Percentiles rank a stretch among this genome's conserved stretches.
Conservation (phyloP, 2,329 filamentous ascomycete genomes). For the Leptosphaerulina australis region DNA sequence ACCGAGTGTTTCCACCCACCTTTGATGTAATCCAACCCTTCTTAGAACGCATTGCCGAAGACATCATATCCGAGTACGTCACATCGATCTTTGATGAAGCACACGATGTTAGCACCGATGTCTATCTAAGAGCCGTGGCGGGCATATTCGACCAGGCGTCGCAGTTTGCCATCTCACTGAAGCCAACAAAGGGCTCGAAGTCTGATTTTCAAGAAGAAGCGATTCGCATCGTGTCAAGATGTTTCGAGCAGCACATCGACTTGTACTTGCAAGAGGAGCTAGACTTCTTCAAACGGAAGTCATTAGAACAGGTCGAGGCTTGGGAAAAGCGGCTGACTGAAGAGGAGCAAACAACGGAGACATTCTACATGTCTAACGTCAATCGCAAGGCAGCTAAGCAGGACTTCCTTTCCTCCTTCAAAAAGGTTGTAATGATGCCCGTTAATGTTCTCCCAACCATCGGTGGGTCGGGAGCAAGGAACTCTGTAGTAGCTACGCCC, state of each 20-base stretch:
- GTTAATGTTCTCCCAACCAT: conserved; percentile 85
- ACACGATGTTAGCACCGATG: conserved; percentile 73
- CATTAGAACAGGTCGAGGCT: conserved; percentile 74
- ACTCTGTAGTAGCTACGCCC: conserved; percentile 34
- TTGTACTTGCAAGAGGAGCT: conserved; percentile 91
- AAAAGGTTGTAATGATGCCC: conserved; percentile 98
- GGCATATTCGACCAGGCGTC: conserved; percentile 86
- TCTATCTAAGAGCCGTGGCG: conserved; percentile 84
- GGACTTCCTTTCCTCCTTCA: conserved; percentile 95
- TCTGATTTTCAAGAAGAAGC: conserved; percentile 68
- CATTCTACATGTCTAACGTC: conserved; percentile 93
- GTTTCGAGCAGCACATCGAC: conserved; percentile 93
- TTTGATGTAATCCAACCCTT: conserved; percentile 76
- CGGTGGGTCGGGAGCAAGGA: conserved; percentile 45
- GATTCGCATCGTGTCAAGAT: conserved; percentile 69
- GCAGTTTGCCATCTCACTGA: conserved; percentile 74
- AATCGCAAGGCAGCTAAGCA: conserved; percentile 95
- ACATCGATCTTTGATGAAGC: conserved; percentile 86
- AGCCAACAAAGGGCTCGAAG: conserved; percentile 67
- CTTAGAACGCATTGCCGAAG: conserved; percentile 80
- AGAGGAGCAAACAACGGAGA: conserved; percentile 88
- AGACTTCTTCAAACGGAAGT: conserved; percentile 78
- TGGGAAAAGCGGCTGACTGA: conserved; percentile 95
- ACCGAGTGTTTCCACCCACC: conserved; percentile 77
- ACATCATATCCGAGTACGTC: conserved; percentile 82